A percentile compares a stretch with the other conserved stretches of the same genome.
Conservation (phyloP, 2,329 filamentous ascomycete species). For the Xylariaceae sp. region DNA sequence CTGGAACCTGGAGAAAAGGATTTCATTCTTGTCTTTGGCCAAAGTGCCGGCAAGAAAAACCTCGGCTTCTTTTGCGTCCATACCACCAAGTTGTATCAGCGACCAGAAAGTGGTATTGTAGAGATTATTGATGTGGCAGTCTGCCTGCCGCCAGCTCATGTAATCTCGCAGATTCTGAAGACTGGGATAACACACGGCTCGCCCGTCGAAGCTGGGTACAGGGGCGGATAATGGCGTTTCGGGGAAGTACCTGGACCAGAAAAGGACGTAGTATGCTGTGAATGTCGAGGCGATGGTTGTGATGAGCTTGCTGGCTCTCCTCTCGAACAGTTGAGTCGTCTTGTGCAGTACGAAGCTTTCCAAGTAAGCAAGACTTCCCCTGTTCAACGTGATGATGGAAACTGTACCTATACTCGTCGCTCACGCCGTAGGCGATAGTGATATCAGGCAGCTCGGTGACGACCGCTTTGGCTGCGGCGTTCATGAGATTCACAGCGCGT, state of each 20-base stretch:
- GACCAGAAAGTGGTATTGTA: slow-evolving; percentile 98
- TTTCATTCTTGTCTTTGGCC: slow-evolving; percentile 89
- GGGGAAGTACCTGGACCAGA: slow-evolving; percentile 75
- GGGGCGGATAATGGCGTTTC: slow-evolving; percentile 66
- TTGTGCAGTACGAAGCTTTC: slow-evolving; percentile 84
- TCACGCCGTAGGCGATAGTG: slow-evolving; percentile 84
- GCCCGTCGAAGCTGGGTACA: slow-evolving; percentile 86
- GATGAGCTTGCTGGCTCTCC: slow-evolving; percentile 72
- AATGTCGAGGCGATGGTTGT: slow-evolving; percentile 91
- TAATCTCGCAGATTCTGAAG: slow-evolving; percentile 84
- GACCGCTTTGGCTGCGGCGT: slow-evolving; percentile 80
- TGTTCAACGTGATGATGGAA: neutral
- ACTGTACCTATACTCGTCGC: slow-evolving; percentile 79
- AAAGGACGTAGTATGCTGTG: slow-evolving; percentile 81
- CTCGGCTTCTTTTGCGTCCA: slow-evolving; percentile 76
- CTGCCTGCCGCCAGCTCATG: slow-evolving; percentile 93
- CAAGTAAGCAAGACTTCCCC: slow-evolving; percentile 16
- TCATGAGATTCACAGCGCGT: slow-evolving; percentile 88
- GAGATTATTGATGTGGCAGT: slow-evolving; percentile 98
- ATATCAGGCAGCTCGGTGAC: slow-evolving; percentile 81
- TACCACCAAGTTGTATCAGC: slow-evolving; percentile 72
- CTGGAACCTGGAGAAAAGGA: slow-evolving; percentile 79
- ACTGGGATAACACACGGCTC: slow-evolving; percentile 85
- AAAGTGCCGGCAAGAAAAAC: slow-evolving; percentile 76
- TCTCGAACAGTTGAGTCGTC: slow-evolving; percentile 75